A percentile compares a stretch with the other conserved stretches of the same genome.
phyloP scores from a whole-genome alignment of 352 stramenopile species.

The Pythium chondricola region DNA sequence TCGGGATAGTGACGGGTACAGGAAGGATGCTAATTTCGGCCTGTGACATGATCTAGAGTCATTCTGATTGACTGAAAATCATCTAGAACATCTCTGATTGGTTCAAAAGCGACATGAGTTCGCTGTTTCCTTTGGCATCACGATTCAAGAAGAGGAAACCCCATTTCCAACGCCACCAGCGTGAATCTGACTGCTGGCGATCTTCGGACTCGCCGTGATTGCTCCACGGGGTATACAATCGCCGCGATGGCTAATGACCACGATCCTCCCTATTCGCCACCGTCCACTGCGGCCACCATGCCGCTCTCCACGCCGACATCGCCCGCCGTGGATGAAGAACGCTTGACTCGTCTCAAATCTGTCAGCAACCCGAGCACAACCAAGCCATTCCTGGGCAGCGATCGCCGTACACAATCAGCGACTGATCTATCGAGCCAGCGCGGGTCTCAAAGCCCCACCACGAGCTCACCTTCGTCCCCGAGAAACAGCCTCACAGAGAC shows the following conservation, averaged over 20 bases:
- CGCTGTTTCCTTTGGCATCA: neutral
- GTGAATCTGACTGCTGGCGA: no score
- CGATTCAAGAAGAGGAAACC: no score
- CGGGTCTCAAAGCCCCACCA: constrained; percentile 1
- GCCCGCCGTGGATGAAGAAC: neutral
- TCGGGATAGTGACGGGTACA: neutral
- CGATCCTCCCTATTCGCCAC: neutral
- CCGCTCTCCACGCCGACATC: constrained; percentile 3
- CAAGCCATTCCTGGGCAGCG: constrained; percentile 5
- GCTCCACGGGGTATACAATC: no score
- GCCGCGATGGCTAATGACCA: neutral
- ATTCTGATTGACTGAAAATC: constrained; percentile 2
- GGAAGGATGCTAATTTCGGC: constrained; percentile 12
- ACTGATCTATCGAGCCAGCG: constrained; percentile 21
- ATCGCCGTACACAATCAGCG: constrained; percentile 50
- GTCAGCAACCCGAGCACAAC: neutral
- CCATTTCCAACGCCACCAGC: no score
- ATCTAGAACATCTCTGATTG: constrained; percentile 8
- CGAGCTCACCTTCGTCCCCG: constrained; percentile 18
- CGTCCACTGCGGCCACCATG: neutral
- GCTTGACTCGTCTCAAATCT: neutral
- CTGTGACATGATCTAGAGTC: neutral
- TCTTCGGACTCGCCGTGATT: no score
- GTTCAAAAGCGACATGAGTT: constrained; percentile 10
- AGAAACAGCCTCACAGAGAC: constrained; percentile 23